Base-by-base conservation (phyloP, 78 protist species). In the Mantamonas sphyraenae region DNA sequence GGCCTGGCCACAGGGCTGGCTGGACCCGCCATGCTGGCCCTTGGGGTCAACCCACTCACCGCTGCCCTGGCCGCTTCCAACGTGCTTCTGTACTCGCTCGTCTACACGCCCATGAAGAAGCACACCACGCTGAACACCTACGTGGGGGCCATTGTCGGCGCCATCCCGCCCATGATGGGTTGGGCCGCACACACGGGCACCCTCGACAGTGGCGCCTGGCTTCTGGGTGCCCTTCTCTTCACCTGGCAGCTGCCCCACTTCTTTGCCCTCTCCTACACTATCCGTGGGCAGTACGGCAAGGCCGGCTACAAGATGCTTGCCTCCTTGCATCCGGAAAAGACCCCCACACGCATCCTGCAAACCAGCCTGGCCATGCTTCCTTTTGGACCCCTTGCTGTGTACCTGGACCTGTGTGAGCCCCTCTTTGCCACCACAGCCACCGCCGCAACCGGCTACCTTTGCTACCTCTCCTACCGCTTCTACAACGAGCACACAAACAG, bases 241-340 rank as follows among this genome's bases (percentile, higher is more conserved):
- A 59, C 81, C 4, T 93, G 97, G 97, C 97, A 93, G 79, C 80
- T 93, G 0, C 93, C 97, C 17, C 97, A 93, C 65, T 93, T 93
- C 67, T 19, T 84, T 8, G 90, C 97, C 4, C 78, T 93, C 40
- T 50, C 89, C 56, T 89, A 80, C 82, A 74, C 61, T 31, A 62
- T 81, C 19, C 64, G 76, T 30, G 56, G 43, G 16, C 77, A 67
- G 39, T 79, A 87, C 62, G 66, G 69, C 7, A 38, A 37, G 0
- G 81, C 81, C 8, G 90, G 90, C 63, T 76, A 72, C 37, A 39
- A 57, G 34, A 86, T 86, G 95, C 42, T 91, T 42, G 22, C 88
- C 7, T 82, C 80, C 12, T 71, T 86, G 22, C 64, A 85, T 56
- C 89, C 90, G 10, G 80, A 2, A 24, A 63, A 51, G 26, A 34